Evolutionary conservation across 2,329 filamentous ascomycete genomes (phyloP).

Genomic region (Penicillium brasilianum): DNA sequence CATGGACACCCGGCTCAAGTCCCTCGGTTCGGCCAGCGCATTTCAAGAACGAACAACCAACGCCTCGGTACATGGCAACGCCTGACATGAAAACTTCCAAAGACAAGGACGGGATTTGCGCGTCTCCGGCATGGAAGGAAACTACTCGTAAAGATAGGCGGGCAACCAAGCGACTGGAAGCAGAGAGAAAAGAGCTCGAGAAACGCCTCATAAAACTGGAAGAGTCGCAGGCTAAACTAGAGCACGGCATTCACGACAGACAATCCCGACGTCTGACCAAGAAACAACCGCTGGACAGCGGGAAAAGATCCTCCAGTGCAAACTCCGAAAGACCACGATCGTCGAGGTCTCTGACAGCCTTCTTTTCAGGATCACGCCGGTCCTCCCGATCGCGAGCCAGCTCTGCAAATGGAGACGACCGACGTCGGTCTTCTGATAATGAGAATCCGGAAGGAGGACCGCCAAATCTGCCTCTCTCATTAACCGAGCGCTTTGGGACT

Average conservation of each 20-base stretch:
- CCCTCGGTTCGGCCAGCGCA: conserved; percentile 19
- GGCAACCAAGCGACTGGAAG: conserved; percentile 39
- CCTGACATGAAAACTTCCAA: conserved; percentile 10
- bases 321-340: conserved; percentile 35
- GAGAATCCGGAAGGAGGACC: conserved; percentile 12
- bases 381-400: conserved; percentile 36
- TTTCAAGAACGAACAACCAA: conserved; percentile 11
- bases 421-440: conserved; percentile 14
- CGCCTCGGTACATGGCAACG: conserved; percentile 13
- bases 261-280: conserved; percentile 41
- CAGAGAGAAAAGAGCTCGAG: conserved; percentile 41
- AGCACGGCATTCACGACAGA: conserved; percentile 27
- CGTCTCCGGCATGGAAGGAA: conserved; percentile 29
- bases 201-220: conserved; percentile 30
- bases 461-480: conserved; percentile 30
- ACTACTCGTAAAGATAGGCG: conserved; percentile 36
- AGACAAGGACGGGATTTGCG: conserved; percentile 20
- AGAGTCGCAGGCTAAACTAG: conserved; percentile 26
- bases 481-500: conserved; percentile 39
- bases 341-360: conserved; percentile 31
- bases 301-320: conserved; percentile 39
- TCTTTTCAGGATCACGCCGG: conserved; percentile 36
- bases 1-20: conserved; percentile 25
- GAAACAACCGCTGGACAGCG: conserved; percentile 39
- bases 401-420: conserved; percentile 28